A percentile compares a stretch with the other conserved stretches of the same genome.
phyloP scores from a whole-genome alignment of 1,284 basidiomycete species.

The Trametes hirsuta region DNA sequence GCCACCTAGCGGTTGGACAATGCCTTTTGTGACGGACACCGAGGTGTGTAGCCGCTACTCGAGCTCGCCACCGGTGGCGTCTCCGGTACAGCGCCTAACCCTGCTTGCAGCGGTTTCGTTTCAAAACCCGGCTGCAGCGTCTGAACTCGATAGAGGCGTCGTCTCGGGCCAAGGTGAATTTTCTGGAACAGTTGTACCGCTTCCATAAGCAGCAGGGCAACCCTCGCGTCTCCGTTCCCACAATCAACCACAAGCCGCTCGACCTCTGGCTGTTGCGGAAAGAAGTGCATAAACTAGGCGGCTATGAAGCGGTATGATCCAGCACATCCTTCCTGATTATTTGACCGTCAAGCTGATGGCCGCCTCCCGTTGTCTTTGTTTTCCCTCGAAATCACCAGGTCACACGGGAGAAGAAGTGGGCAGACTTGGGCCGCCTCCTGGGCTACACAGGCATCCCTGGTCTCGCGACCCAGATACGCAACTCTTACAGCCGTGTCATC shows the following conservation, averaged over 20 bases:
- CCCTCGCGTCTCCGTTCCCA: slow-evolving; percentile 85
- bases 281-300: slow-evolving; percentile 88
- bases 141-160: slow-evolving; percentile 98
- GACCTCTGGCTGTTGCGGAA: slow-evolving; percentile 94
- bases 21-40: slow-evolving; percentile 96
- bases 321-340: not conserved
- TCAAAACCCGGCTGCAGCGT: slow-evolving; percentile 93
- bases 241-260: slow-evolving; percentile 89
- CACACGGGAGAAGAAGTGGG: slow-evolving; percentile 83
- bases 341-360: slow-evolving; percentile 9
- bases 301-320: slow-evolving; percentile 73
- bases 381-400: slow-evolving; percentile 52
- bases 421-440: slow-evolving; percentile 78
- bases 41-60: slow-evolving; percentile 61
- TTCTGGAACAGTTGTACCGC: slow-evolving; percentile 94
- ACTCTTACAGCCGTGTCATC: slow-evolving; percentile 89
- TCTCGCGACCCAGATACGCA: slow-evolving; percentile 86
- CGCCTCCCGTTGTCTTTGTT: slow-evolving; percentile 22
- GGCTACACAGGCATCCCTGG: slow-evolving; percentile 85
- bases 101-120: slow-evolving; percentile 76
- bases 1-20: slow-evolving; percentile 92
- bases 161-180: slow-evolving; percentile 95
- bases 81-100: slow-evolving; percentile 26
- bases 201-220: slow-evolving; percentile 92
- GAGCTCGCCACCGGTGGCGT: slow-evolving; percentile 24